Evolutionary conservation across 768 basidiomycete species (phyloP).

Genomic region (Termitomyces sp.): DNA sequence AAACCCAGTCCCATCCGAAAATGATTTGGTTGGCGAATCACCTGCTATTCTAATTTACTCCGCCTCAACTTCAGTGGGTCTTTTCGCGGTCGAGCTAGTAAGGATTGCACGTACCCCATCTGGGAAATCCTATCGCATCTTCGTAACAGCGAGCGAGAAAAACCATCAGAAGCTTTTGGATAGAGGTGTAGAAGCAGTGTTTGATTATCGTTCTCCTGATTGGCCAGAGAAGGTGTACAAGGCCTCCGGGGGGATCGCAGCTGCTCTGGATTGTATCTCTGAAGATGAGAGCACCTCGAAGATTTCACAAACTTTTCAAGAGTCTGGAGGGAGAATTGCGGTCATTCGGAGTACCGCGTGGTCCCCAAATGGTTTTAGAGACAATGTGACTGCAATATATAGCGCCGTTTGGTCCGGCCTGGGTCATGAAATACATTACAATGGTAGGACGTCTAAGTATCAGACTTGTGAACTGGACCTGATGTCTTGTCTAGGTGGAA

Average conservation of each 20-base stretch:
- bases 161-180: constrained; percentile 22
- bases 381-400: constrained; percentile 22
- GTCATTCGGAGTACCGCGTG: constrained; percentile 23
- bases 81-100: constrained; percentile 25
- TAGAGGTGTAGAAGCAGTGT: constrained; percentile 25
- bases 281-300: constrained; percentile 24
- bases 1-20: constrained; percentile 16
- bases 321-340: constrained; percentile 25
- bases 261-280: constrained; percentile 30
- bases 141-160: constrained; percentile 25
- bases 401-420: constrained; percentile 29
- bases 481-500: constrained; percentile 13
- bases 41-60: constrained; percentile 29
- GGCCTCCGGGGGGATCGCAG: constrained; percentile 22
- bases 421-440: constrained; percentile 26
- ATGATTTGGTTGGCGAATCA: constrained; percentile 7
- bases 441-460: constrained; percentile 15
- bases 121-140: constrained; percentile 22
- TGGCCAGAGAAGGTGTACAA: constrained; percentile 25
- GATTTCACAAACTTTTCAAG: constrained; percentile 24
- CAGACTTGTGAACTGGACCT: background rate
- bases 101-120: constrained; percentile 18
- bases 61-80: constrained; percentile 28
- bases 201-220: constrained; percentile 24
- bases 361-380: constrained; percentile 19